A percentile compares a stretch with the other conserved stretches of the same genome.
phyloP scores from a whole-genome alignment of 2,329 filamentous ascomycete species.

The Chaetomium sp. region DNA sequence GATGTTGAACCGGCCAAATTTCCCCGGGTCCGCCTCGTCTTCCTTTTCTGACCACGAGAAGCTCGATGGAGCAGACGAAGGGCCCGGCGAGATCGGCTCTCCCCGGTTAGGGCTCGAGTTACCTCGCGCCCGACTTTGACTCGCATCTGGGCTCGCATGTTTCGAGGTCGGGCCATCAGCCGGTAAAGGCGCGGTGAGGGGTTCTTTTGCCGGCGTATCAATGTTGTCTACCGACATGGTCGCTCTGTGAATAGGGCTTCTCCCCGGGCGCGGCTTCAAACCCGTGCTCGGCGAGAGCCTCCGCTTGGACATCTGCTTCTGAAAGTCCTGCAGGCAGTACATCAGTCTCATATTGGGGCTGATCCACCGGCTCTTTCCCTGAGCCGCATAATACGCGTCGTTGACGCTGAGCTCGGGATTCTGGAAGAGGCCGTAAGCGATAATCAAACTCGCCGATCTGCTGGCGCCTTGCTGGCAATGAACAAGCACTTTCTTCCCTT shows the following conservation, averaged over 20 bases:
- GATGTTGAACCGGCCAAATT: constrained; percentile 46
- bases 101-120: constrained; percentile 54
- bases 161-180: constrained; percentile 52
- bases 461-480: constrained; percentile 88
- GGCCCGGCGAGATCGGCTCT: constrained; percentile 60
- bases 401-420: constrained; percentile 77
- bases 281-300: constrained; percentile 49
- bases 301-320: constrained; percentile 61
- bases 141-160: constrained; percentile 44
- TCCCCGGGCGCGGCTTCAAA: constrained; percentile 52
- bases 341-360: constrained; percentile 91
- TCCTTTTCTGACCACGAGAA: constrained; percentile 60
- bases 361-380: constrained; percentile 82
- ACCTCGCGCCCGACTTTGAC: constrained; percentile 51
- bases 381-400: constrained; percentile 79
- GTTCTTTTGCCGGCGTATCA: constrained; percentile 55
- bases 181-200: constrained; percentile 63
- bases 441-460: constrained; percentile 81
- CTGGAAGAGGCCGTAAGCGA: constrained; percentile 81
- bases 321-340: constrained; percentile 84
- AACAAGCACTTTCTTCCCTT: constrained; percentile 77
- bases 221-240: constrained; percentile 63
- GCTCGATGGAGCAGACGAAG: constrained; percentile 67
- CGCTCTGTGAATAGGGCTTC: constrained; percentile 61
- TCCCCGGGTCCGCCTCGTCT: constrained; percentile 46